Evolutionary conservation across 805 yeast genomes (phyloP), one percentile per base, ranked within the genome.

Genomic region (Trichomonascus vanleenenianus): DNA sequence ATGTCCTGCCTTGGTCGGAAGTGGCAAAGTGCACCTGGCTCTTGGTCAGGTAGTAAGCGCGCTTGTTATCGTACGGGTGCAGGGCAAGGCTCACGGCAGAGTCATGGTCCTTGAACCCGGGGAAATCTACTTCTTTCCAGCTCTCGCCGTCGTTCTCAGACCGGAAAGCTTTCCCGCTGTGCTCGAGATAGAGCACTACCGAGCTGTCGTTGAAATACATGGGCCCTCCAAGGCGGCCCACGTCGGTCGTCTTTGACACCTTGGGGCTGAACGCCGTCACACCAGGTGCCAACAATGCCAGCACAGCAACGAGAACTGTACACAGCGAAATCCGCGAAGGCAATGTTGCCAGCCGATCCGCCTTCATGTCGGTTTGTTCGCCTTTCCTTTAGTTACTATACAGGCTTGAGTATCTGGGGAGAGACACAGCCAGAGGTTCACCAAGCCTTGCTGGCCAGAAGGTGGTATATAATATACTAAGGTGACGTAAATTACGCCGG

Each of bases 71-170:
- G 50, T 50, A 60, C 4, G 72, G 75, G 54, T 72, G 78, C 45
- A 58, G 61, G 16, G 63, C 53, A 11, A 70, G 55, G 39, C 52
- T 51, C 19, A 55, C 39, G 20, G 34, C 27, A 2, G 58, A 64
- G n/a, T 72, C 67, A 31, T 71, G 65, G 7, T 68, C 59, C 27
- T 22, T 22, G 8, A 22, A 22, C 27, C 27, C 27, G 65, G 60
- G 2, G 9, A 42, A 11, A 10, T 76, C 39, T 14, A 48, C 66
- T 37, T 63, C 55, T 11, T 54, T 44, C 65, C 78, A 79, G 1
- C 60, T 49, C 3, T 45, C 58, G 15, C 79, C 80, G 37, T 69
- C 74, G 53, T 80, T 74, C 20, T 51, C 58, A 4, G 83, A 76
- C 2, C 68, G 52, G 56, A 65, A 70, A 11, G 77, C 42, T 30